Conservation (phyloP, 2,329 filamentous ascomycete genomes). For the Colletotrichum musicola region DNA sequence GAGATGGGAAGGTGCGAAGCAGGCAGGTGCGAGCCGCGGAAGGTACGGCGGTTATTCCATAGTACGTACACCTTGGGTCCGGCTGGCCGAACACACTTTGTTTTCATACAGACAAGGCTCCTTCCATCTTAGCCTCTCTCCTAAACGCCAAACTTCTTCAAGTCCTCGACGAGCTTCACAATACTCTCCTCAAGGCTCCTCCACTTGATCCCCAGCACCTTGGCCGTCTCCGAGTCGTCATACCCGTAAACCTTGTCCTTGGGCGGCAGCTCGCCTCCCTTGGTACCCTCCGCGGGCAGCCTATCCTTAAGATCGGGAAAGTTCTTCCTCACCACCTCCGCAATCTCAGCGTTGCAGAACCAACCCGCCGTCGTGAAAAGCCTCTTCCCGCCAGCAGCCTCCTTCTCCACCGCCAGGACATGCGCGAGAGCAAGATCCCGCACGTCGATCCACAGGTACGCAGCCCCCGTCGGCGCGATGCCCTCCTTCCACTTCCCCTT, state of each 20-base stretch:
- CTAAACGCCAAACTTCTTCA: slow-evolving; percentile 46
- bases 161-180: slow-evolving; percentile 66
- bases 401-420: slow-evolving; percentile 62
- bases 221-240: slow-evolving; percentile 70
- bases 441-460: slow-evolving; percentile 67
- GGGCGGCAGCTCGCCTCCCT: slow-evolving; percentile 57
- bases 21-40: no score
- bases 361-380: slow-evolving; percentile 63
- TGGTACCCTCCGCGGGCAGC: slow-evolving; percentile 58
- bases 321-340: slow-evolving; percentile 56
- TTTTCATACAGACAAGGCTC: no score
- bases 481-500: slow-evolving; percentile 61
- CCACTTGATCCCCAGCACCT: slow-evolving; percentile 73
- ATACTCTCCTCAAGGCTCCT: slow-evolving; percentile 71
- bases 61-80: no score
- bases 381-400: slow-evolving; percentile 62
- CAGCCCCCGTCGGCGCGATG: slow-evolving; percentile 56
- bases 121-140: background rate
- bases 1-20: no score
- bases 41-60: no score
- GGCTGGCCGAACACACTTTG: no score
- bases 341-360: slow-evolving; percentile 61
- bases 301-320: slow-evolving; percentile 64
- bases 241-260: slow-evolving; percentile 61
- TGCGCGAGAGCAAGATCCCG: slow-evolving; percentile 68